Evolutionary conservation across 164 flowering plant genomes (phyloP).

Genomic region (Cinnamomum micranthum): DNA sequence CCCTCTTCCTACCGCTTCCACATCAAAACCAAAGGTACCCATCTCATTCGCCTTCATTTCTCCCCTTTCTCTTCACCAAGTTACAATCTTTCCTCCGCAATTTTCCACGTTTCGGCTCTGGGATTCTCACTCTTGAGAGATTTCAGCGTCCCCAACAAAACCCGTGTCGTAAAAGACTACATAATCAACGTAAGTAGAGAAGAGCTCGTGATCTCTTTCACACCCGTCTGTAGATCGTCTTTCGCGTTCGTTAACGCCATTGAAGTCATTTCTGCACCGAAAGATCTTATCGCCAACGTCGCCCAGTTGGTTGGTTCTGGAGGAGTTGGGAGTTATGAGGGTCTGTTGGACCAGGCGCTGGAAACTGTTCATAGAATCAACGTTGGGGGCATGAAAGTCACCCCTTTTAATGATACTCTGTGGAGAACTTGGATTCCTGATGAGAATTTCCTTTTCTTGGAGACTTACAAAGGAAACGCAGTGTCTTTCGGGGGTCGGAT

Average conservation of each 20-base stretch:
- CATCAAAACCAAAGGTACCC: slow-evolving; percentile 3
- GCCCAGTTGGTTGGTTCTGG: slow-evolving; percentile 21
- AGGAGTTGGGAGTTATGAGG: slow-evolving; percentile 23
- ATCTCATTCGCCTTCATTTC: slow-evolving; percentile 14
- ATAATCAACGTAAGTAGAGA: slow-evolving; percentile 1
- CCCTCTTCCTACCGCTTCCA: slow-evolving; percentile 11
- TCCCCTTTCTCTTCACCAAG: background rate
- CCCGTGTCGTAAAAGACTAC: slow-evolving; percentile 11
- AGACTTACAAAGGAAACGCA: slow-evolving; percentile 2
- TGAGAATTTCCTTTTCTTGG: slow-evolving; percentile 7
- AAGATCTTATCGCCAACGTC: slow-evolving; percentile 41
- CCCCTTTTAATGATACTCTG: slow-evolving; percentile 57
- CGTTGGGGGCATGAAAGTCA: slow-evolving; percentile 70
- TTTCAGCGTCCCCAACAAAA: slow-evolving; percentile 3
- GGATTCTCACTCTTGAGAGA: slow-evolving; percentile 8
- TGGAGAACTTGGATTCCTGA: slow-evolving; percentile 79
- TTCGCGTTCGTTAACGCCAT: slow-evolving; percentile 73
- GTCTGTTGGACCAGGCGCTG: slow-evolving; percentile 38
- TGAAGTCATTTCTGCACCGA: slow-evolving; percentile 77
- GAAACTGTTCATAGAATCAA: slow-evolving; percentile 69
- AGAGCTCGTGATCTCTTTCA: slow-evolving; percentile 43
- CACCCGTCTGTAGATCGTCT: slow-evolving; percentile 45
- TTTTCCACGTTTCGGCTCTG: slow-evolving; percentile 10
- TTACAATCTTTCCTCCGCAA: slow-evolving; percentile 5
- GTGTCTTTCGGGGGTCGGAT: slow-evolving; percentile 37